Percentiles rank a stretch among this genome's conserved stretches.
Conservation (phyloP, 2,329 filamentous ascomycete species). For the Apiospora malaysiana region DNA sequence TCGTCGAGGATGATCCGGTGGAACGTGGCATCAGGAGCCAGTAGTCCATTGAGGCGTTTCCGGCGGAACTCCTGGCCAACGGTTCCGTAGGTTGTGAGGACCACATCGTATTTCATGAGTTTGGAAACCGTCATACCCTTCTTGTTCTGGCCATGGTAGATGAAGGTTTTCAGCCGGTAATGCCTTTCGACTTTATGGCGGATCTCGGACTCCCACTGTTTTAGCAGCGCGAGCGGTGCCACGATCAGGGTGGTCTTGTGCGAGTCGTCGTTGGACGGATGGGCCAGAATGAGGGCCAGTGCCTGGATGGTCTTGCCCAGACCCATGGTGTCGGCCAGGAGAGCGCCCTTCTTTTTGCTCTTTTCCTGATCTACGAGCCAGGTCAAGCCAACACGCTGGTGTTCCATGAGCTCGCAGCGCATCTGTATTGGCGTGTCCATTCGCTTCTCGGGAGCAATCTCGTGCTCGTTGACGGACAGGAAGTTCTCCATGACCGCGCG, state of each 20-base stretch:
- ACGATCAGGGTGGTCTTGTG: conserved; percentile 38
- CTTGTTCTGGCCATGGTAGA: conserved; percentile 34
- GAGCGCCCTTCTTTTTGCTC: conserved; percentile 33
- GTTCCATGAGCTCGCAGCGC: conserved; percentile 33
- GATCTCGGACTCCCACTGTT: conserved; percentile 27
- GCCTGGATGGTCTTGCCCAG: conserved; percentile 40
- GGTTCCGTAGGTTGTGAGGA: conserved; percentile 81
- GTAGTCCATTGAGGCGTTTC: conserved; percentile 55
- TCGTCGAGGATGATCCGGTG: conserved; percentile 82
- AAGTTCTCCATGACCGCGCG: conserved; percentile 25
- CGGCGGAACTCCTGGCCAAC: conserved; percentile 70
- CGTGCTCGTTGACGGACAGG: conserved; percentile 29
- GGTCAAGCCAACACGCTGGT: conserved; percentile 37
- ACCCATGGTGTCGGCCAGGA: conserved; percentile 40
- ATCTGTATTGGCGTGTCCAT: conserved; percentile 30
- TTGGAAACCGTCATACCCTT: conserved; percentile 38
- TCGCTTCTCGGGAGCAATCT: conserved; percentile 30
- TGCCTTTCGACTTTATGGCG: conserved; percentile 35
- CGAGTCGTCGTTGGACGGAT: conserved; percentile 31
- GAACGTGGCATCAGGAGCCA: conserved; percentile 67
- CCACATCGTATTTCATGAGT: conserved; percentile 72
- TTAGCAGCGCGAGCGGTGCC: conserved; percentile 22
- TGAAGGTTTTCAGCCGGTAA: conserved; percentile 34
- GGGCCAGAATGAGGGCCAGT: conserved; percentile 36
- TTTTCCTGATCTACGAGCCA: conserved; percentile 39